Evolutionary conservation across 169 alveolate species (phyloP).

Genomic region (Plasmodium gallinaceum): DNA sequence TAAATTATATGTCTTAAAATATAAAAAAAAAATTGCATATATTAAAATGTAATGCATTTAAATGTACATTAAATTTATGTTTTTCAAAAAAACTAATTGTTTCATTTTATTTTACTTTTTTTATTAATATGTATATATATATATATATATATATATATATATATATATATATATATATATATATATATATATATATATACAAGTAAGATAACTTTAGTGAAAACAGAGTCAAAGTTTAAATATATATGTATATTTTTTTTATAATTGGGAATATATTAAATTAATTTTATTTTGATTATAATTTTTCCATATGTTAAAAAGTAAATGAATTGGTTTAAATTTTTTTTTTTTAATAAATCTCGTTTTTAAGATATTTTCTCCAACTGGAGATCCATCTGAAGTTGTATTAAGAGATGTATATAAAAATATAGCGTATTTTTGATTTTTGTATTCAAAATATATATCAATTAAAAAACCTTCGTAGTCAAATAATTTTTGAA

Average conservation of each 20-base stretch:
- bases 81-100: too few species aligned
- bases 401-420: slow-evolving; percentile 66
- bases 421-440: slow-evolving; percentile 48
- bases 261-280: slow-evolving; percentile 52
- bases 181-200: background rate
- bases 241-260: background rate
- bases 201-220: too few species aligned
- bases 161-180: slow-evolving; percentile 2
- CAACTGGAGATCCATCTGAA: slow-evolving; percentile 51
- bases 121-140: background rate
- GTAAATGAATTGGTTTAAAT: slow-evolving; percentile 27
- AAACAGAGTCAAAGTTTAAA: background rate
- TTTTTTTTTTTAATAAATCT: slow-evolving; percentile 45
- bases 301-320: slow-evolving; percentile 51
- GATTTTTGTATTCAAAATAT: slow-evolving; percentile 47
- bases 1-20: too few species aligned
- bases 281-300: slow-evolving; percentile 22
- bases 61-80: too few species aligned
- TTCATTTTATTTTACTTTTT: background rate
- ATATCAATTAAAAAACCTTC: slow-evolving; percentile 74
- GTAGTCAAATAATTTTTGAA: slow-evolving; percentile 57
- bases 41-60: too few species aligned
- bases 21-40: too few species aligned
- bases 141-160: background rate
- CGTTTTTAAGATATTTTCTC: slow-evolving; percentile 62